Percentiles rank a stretch among this genome's conserved stretches.
Evolutionary conservation across 1,284 basidiomycete species (phyloP).

Genomic region (Marasmius tenuissimus): DNA sequence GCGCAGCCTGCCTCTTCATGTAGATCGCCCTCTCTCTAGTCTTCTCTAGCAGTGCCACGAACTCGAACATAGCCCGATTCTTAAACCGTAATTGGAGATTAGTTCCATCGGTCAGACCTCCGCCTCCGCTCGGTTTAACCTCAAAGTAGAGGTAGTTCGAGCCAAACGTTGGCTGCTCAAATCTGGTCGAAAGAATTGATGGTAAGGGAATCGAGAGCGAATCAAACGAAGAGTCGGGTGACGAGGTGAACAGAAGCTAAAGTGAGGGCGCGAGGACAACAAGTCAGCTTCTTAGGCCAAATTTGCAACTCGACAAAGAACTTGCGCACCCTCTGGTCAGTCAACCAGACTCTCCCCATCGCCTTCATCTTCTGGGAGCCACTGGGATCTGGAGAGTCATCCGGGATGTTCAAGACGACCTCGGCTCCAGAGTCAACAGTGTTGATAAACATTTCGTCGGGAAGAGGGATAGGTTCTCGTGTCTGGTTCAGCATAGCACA

Average conservation of each 20-base stretch:
- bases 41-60: conserved; percentile 70
- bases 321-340: conserved; percentile 68
- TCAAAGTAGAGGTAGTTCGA: conserved; percentile 68
- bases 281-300: not conserved
- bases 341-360: conserved; percentile 58
- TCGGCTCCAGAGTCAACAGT: conserved; percentile 59
- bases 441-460: conserved; percentile 58
- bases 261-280: not conserved
- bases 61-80: conserved; percentile 69
- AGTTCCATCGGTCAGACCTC: conserved; percentile 64
- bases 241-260: conserved; percentile 66
- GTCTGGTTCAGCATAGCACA: conserved; percentile 67
- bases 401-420: conserved; percentile 56
- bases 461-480: conserved; percentile 62
- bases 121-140: conserved; percentile 62
- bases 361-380: conserved; percentile 59
- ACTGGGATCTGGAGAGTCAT: conserved; percentile 47
- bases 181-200: conserved; percentile 64
- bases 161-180: conserved; percentile 72
- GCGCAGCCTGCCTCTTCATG: conserved; percentile 61
- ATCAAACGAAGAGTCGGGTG: conserved; percentile 42
- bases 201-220: conserved; percentile 60
- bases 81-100: conserved; percentile 66
- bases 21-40: conserved; percentile 71
- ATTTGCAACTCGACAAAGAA: not conserved